Evolutionary conservation across 2,329 filamentous ascomycete species (phyloP), one percentile per base, ranked within the genome.

Genomic region (Pseudogymnoascus sp.): DNA sequence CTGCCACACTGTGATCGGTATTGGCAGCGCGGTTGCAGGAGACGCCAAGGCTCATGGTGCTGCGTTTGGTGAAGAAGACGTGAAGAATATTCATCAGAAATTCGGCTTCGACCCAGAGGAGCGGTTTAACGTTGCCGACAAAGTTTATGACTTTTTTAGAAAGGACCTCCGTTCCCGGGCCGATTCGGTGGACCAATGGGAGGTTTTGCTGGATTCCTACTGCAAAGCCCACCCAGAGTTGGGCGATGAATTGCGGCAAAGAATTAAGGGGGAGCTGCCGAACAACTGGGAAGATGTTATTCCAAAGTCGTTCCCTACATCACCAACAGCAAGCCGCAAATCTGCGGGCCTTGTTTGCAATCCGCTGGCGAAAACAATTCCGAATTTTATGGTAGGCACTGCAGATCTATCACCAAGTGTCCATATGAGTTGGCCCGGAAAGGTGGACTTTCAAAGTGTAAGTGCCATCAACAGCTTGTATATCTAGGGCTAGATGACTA

Each of bases 1-100:
- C 57, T 72, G 80, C 14, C 74, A 73, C 6, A 81, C 79, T 0
- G 71, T 79, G 1, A 81, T 81, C 34, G 79, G 79, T 2, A 62
- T 79, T 1, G 77, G 77, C 2, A 79, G 72, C 43, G 70, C 71
- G 10, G 71, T 72, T 1, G 75, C 75, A 2, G 76, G 76, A n/a
- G 69, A 78, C 37, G 80, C 80, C 1, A 75, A 75, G 2, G 77
- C 80, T 1, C 81, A 84, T 63, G 80, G 80, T 14, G 80, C 77
- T 5, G 79, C 81, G 2, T 78, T 83, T 36, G 81, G 80, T 36
- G 71, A 74, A 6, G 73, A 78, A 7, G 78, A 80, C 45, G 28
- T 31, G 28, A 31, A 31, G 28, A 31, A 31, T 31, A 31, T 31
- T 31, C 28, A 31, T 31, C 28, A 31, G 28, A 31, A 31, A 31